phyloP scores from a whole-genome alignment of 495 filamentous ascomycete genomes.

The Daldinia childiae region DNA sequence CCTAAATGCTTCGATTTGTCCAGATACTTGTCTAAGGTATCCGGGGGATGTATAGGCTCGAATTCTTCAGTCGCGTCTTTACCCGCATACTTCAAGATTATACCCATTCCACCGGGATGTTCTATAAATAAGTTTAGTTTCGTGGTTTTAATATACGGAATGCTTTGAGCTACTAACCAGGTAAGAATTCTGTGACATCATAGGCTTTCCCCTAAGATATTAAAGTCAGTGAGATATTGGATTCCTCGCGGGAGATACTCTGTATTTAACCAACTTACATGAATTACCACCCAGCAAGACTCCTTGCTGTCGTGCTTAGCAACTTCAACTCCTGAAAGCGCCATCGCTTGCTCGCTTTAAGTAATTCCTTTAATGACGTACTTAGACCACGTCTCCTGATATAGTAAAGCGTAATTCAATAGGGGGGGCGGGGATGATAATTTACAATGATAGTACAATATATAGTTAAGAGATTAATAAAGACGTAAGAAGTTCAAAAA shows the following conservation, averaged over 20 bases:
- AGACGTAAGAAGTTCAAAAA: background rate
- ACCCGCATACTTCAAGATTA: slow-evolving; percentile 86
- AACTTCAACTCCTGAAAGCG: slow-evolving; percentile 69
- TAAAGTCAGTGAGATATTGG: slow-evolving; percentile 9
- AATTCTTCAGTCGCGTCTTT: slow-evolving; percentile 88
- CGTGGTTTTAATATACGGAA: background rate
- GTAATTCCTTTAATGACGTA: slow-evolving; percentile 16
- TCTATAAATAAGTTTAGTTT: slow-evolving; percentile 53
- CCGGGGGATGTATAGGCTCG: slow-evolving; percentile 81
- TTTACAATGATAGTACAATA: background rate
- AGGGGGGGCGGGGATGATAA: background rate
- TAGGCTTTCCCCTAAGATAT: slow-evolving; percentile 66
- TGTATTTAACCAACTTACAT: slow-evolving; percentile 52
- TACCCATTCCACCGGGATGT: slow-evolving; percentile 80
- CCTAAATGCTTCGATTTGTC: slow-evolving; percentile 90
- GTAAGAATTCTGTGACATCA: slow-evolving; percentile 80
- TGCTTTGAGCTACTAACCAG: slow-evolving; percentile 49
- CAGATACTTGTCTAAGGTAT: slow-evolving; percentile 83
- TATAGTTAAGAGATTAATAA: background rate
- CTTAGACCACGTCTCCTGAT: background rate
- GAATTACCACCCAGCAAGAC: slow-evolving; percentile 84
- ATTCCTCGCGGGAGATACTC: background rate
- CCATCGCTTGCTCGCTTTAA: slow-evolving; percentile 24
- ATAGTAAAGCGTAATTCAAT: background rate
- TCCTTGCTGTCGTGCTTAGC: slow-evolving; percentile 72